These are phyloP conservation scores for Microbotryomycetes sp. DNA, from an alignment of 1,284 basidiomycete species.

Conservation along the genomic window DNA sequence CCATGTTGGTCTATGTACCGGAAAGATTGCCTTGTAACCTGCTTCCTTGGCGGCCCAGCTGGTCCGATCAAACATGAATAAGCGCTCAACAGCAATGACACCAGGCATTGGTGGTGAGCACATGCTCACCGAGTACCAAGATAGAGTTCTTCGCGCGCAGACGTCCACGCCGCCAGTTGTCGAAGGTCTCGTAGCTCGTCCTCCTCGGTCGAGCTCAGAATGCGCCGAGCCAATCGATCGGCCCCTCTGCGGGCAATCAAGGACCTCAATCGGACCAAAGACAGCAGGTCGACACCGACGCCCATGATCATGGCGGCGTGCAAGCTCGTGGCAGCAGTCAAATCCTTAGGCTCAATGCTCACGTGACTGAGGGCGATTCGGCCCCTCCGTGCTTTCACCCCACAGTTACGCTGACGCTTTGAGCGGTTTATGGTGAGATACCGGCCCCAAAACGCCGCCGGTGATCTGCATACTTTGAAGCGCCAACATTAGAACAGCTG, in stretches of 20 bases:
- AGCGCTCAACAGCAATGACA: not conserved
- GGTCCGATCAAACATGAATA: not conserved
- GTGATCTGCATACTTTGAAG: no score
- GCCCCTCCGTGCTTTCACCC: no score
- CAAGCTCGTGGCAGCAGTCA: no score
- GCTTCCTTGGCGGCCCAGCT: constrained; percentile 41
- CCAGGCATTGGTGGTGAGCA: not conserved
- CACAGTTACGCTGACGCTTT: no score
- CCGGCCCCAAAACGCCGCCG: no score
- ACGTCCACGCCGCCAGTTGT: not conserved
- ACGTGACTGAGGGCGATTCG: no score
- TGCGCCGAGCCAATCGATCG: constrained; percentile 23
- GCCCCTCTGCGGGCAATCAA: constrained; percentile 18
- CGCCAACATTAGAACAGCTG: no score
- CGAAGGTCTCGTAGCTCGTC: not conserved
- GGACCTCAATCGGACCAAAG: constrained; percentile 21
- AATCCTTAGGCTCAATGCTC: no score
- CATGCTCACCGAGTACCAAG: constrained; percentile 28
- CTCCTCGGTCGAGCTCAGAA: constrained; percentile 11
- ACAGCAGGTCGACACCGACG: constrained; percentile 34
- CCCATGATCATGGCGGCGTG: constrained; percentile 29
- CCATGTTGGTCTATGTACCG: constrained; percentile 23
- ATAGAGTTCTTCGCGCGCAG: not conserved
- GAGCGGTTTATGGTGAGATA: no score
- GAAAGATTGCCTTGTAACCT: constrained; percentile 37